Conservation (phyloP, 2,329 filamentous ascomycete species). For the Immersiporthe knoxdaviesiana region DNA sequence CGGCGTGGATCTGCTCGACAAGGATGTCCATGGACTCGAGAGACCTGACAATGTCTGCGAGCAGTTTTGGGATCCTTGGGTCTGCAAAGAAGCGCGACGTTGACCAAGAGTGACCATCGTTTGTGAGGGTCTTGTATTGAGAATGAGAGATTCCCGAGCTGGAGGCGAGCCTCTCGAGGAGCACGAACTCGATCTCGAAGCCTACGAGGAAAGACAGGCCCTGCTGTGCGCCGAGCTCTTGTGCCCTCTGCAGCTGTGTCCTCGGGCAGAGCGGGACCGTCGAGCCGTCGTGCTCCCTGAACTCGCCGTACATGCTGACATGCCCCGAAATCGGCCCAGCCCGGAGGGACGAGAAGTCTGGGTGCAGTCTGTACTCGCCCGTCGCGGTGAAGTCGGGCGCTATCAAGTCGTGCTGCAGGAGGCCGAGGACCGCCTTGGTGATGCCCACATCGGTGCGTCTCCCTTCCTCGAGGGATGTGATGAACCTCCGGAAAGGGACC, state of each 20-base stretch:
- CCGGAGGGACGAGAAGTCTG: constrained; percentile 67
- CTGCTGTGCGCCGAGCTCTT: constrained; percentile 54
- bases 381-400: constrained; percentile 58
- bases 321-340: constrained; percentile 62
- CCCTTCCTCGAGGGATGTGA: constrained; percentile 50
- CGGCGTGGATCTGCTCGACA: constrained; percentile 74
- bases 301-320: constrained; percentile 69
- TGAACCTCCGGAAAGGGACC: constrained; percentile 64
- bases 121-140: constrained; percentile 50
- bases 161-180: constrained; percentile 56
- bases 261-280: constrained; percentile 65
- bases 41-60: constrained; percentile 66
- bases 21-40: constrained; percentile 66
- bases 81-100: constrained; percentile 66
- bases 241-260: constrained; percentile 58
- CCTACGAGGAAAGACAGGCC: constrained; percentile 67
- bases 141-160: constrained; percentile 12
- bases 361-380: constrained; percentile 68
- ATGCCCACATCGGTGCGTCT: constrained; percentile 58
- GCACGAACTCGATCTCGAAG: constrained; percentile 81
- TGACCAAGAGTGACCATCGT: constrained; percentile 72
- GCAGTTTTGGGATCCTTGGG: constrained; percentile 56
- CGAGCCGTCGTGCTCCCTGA: constrained; percentile 59
- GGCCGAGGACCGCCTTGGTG: constrained; percentile 64
- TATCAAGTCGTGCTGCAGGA: constrained; percentile 68